phyloP scores from a whole-genome alignment of 371 early-diverging fungal genomes.

The Actinomucor elegans region DNA sequence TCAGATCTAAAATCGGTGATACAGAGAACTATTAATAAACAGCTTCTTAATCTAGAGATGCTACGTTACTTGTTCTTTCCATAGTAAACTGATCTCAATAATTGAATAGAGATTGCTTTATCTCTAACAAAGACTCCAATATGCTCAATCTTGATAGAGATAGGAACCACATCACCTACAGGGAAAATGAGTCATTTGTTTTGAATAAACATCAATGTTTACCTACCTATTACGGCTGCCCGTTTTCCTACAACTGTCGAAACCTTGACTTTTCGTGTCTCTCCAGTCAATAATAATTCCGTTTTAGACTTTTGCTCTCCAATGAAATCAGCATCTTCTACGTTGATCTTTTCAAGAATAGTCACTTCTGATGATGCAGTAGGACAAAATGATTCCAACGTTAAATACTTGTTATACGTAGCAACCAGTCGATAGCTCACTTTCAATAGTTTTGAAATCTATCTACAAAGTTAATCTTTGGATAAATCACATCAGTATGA shows the following conservation, averaged over 20 bases:
- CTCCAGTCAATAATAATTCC: slow-evolving; percentile 12
- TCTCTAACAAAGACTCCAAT: slow-evolving; percentile 24
- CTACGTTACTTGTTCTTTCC: slow-evolving; percentile 17
- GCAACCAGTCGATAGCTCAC: slow-evolving; percentile 36
- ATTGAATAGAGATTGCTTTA: slow-evolving; percentile 20
- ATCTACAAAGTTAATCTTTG: no score
- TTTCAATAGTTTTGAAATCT: slow-evolving; percentile 26
- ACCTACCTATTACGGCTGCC: slow-evolving; percentile 47
- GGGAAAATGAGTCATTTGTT: no score
- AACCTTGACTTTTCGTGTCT: slow-evolving; percentile 24
- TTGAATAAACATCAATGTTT: no score
- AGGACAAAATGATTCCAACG: slow-evolving; percentile 21
- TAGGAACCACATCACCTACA: slow-evolving; percentile 42
- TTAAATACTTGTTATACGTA: slow-evolving; percentile 21
- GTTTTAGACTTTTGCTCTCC: slow-evolving; percentile 21
- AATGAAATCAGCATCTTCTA: slow-evolving; percentile 23
- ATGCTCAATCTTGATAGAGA: slow-evolving; percentile 34
- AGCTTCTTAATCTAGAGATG: no score
- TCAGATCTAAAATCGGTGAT: slow-evolving; percentile 7
- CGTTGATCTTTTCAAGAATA: slow-evolving; percentile 44
- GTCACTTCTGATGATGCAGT: slow-evolving; percentile 22
- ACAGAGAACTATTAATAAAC: slow-evolving; percentile 3
- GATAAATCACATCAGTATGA: no score
- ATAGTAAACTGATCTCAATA: slow-evolving; percentile 24
- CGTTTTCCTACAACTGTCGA: slow-evolving; percentile 28